Evolutionary conservation across 306 rosid species (phyloP).

Genomic region (Gleditsia sinensis): DNA sequence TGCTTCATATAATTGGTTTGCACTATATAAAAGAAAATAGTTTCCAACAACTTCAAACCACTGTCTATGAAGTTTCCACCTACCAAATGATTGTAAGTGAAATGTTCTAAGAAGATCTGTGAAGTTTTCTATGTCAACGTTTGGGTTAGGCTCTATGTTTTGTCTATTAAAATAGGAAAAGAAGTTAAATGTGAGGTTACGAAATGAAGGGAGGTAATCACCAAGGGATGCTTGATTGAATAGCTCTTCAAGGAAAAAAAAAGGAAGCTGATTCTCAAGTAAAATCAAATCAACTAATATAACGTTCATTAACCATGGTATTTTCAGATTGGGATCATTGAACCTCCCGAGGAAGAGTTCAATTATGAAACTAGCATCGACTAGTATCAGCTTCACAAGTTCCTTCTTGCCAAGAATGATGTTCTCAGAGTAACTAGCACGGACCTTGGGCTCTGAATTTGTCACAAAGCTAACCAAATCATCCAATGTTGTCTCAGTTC

Average conservation of each 20-base stretch:
- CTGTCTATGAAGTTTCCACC: neutral
- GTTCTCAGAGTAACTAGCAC: neutral
- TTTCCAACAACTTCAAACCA: too few species aligned
- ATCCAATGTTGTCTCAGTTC: neutral
- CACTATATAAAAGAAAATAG: neutral
- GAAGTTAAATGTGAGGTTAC: neutral
- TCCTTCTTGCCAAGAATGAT: neutral
- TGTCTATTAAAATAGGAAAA: too few species aligned
- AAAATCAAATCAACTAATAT: neutral
- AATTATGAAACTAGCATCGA: conserved; percentile 3
- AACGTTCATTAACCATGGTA: neutral
- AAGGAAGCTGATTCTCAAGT: conserved; percentile 2
- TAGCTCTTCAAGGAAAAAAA: too few species aligned
- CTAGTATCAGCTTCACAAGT: neutral
- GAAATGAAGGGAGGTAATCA: too few species aligned
- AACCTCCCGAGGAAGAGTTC: neutral
- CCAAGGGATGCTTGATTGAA: too few species aligned
- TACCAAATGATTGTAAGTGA: neutral
- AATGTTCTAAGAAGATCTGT: neutral
- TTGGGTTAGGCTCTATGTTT: neutral
- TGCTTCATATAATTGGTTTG: neutral
- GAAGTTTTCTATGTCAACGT: neutral
- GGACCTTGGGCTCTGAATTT: neutral
- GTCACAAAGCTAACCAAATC: neutral
- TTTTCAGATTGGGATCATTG: neutral